Conservation (phyloP, 2,329 filamentous ascomycete genomes). For the Pseudogymnoascus sp. region DNA sequence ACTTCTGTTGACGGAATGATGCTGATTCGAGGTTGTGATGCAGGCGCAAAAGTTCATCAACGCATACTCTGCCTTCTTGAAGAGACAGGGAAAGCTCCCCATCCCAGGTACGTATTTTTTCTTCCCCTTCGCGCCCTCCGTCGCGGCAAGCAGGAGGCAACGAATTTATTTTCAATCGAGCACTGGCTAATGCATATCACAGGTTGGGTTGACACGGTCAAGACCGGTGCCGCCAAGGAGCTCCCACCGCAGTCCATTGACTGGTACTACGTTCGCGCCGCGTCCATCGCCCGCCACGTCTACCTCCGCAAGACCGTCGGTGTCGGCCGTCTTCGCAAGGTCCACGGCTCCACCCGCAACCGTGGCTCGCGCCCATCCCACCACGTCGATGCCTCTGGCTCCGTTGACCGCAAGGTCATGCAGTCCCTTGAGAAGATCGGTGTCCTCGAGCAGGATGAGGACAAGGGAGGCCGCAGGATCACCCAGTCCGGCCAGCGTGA, state of each 20-base stretch:
- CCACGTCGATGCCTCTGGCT: slow-evolving; percentile 92
- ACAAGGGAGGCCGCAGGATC: slow-evolving; percentile 97
- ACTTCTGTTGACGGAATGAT: slow-evolving; percentile 67
- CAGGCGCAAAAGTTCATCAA: slow-evolving; percentile 86
- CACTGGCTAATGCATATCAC: slow-evolving; percentile 3
- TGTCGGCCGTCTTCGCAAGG: slow-evolving; percentile 94
- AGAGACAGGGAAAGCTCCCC: slow-evolving; percentile 88
- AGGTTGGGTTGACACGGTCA: slow-evolving; percentile 99
- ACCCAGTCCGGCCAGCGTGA: slow-evolving; percentile 97
- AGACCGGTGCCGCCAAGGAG: slow-evolving; percentile 95
- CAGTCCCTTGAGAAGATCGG: slow-evolving; percentile 99
- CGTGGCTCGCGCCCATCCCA: slow-evolving; percentile 83
- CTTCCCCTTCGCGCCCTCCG: neutral
- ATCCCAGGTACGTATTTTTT: slow-evolving; percentile 65
- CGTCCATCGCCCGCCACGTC: slow-evolving; percentile 93
- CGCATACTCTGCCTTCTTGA: slow-evolving; percentile 81
- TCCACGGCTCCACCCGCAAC: slow-evolving; percentile 96
- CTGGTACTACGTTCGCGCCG: slow-evolving; percentile 91
- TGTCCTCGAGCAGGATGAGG: slow-evolving; percentile 94
- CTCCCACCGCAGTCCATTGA: slow-evolving; percentile 96
- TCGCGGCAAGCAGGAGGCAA: neutral
- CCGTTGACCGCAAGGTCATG: slow-evolving; percentile 94
- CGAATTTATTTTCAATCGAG: neutral
- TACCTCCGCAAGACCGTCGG: slow-evolving; percentile 99
- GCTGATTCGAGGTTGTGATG: slow-evolving; percentile 48